Evolutionary conservation across 768 basidiomycete genomes (phyloP).

Genomic region (Pleurotus salmoneostramineus): DNA sequence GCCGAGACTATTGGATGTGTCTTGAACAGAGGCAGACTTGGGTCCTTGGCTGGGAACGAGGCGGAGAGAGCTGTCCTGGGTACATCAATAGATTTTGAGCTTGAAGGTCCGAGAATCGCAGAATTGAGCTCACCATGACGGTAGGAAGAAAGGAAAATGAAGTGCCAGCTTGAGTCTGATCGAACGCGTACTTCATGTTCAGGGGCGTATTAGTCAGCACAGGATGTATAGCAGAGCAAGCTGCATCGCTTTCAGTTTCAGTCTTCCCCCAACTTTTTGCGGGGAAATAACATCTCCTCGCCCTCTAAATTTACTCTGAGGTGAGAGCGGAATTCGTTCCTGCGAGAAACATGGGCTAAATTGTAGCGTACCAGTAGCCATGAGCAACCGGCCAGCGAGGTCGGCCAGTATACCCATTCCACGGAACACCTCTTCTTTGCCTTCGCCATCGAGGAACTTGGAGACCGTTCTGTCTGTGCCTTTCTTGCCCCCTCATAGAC

Average conservation of each 20-base stretch:
- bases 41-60: constrained; percentile 54
- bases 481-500: constrained; percentile 35
- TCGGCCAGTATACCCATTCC: constrained; percentile 69
- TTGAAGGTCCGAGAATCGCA: background rate
- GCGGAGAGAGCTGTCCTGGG: constrained; percentile 53
- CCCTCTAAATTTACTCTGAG: background rate
- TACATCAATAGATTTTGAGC: background rate
- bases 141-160: too few relatives aligned
- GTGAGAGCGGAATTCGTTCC: too few relatives aligned
- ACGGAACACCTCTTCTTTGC: constrained; percentile 36
- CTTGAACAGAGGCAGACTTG: constrained; percentile 61
- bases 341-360: too few relatives aligned
- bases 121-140: constrained; percentile 6
- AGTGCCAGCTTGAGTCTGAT: too few relatives aligned
- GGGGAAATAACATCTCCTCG: background rate
- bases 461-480: constrained; percentile 67
- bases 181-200: background rate
- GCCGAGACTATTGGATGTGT: constrained; percentile 73
- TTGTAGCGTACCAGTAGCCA: constrained; percentile 15
- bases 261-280: too few relatives aligned
- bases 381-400: constrained; percentile 52
- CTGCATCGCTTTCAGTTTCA: too few relatives aligned
- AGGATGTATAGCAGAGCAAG: too few relatives aligned
- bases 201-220: background rate
- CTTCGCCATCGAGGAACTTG: constrained; percentile 50